Evolutionary conservation across 2,329 filamentous ascomycete genomes (phyloP), one percentile per base, ranked within the genome.

Genomic region (Penicillium verrucosum): DNA sequence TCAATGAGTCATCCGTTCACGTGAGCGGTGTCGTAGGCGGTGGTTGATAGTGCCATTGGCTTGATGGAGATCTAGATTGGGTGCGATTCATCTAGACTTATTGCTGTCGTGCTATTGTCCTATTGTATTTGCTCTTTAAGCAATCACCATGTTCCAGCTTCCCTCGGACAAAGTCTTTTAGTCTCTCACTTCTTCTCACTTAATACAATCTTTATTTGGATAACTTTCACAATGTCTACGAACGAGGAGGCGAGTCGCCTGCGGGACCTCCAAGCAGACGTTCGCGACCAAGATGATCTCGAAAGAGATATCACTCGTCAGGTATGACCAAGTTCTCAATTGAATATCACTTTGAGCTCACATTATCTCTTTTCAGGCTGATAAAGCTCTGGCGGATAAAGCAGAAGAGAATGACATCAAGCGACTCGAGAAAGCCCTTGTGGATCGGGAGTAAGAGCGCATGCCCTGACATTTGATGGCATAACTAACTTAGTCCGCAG

Each of bases 231-330:
- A 10, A 61, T 58, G 61, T 51, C 48, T 41, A 47, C 50, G 10
- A 46, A 58, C 30, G 83, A 85, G 60, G 87, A 89, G 67, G 81
- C 82, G 41, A 79, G 80, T 50, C 82, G 83, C 21, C 76, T 92
- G 29, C 79, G 81, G 56, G 82, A 82, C 42, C 76, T 92, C 40
- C 86, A 88, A 5, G 83, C 86, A 50, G 82, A 87, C 56, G 85
- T 94, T 23, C 86, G 90, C 56, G 86, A 96, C 67, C 93, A 97
- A 72, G 88, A 92, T 76, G 92, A 97, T 57, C 78, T 97, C 21
- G 93, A 97, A 73, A 84, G 91, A 60, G 92, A 96, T 68, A 95
- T 97, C 61, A 82, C 84, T 29, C 80, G 81, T 43, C 82, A 87
- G 72, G 75, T 77, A 66, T 47, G 50, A 11, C 51, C 10, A 29